These are phyloP conservation scores for Eucalyptus globulus DNA, from an alignment of 345 rosid genomes.

Conservation along the genomic window DNA sequence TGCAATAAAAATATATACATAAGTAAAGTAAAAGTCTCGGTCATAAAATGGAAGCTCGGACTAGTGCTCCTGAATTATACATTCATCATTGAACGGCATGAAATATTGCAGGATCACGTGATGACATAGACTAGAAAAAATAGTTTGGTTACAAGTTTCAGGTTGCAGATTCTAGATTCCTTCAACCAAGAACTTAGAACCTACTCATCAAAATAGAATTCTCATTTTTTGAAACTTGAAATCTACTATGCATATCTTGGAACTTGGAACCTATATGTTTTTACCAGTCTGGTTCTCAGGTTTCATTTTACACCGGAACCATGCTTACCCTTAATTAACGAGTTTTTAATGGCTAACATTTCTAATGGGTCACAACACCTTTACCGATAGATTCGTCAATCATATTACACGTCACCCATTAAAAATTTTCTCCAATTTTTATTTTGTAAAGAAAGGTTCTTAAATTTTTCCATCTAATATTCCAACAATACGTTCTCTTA, in stretches of 20 bases:
- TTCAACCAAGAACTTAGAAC: too few species aligned
- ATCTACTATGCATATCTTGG: fast-evolving
- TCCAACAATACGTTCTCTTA: background rate
- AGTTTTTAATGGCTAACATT: background rate
- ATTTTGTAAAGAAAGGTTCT: background rate
- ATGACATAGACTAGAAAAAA: too few species aligned
- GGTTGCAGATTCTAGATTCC: fast-evolving
- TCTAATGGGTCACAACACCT: background rate
- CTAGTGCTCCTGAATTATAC: too few species aligned
- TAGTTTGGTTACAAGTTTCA: fast-evolving
- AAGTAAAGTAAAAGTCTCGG: too few species aligned
- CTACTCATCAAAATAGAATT: fast-evolving
- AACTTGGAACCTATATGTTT: too few species aligned
- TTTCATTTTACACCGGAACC: too few species aligned
- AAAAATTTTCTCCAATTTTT: background rate
- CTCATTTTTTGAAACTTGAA: too few species aligned
- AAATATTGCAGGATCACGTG: fast-evolving
- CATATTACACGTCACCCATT: background rate
- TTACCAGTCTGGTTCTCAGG: fast-evolving
- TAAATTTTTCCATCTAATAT: background rate
- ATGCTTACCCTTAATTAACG: background rate
- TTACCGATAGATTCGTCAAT: background rate
- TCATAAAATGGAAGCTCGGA: fast-evolving
- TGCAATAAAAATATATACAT: too few species aligned
- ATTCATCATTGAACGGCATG: fast-evolving